Evolutionary conservation across 305 asterid genomes (phyloP).

Genomic region (Fraxinus latifolia): DNA sequence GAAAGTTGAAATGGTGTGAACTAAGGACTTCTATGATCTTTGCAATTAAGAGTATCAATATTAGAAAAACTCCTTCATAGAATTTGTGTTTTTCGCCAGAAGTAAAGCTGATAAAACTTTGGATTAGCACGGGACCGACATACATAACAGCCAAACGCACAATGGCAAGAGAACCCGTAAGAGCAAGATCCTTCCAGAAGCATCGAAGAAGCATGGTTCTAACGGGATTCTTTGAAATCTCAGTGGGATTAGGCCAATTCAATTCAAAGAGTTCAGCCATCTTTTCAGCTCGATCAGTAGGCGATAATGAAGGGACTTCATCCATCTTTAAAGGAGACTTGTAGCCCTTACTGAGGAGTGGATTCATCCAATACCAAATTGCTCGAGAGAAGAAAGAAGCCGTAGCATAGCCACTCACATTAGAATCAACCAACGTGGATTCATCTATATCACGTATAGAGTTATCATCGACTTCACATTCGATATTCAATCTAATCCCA

Average conservation of each 20-base stretch:
- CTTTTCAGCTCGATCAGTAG: slow-evolving; percentile 38
- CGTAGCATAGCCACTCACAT: slow-evolving; percentile 48
- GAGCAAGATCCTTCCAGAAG: slow-evolving; percentile 53
- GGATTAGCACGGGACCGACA: slow-evolving; percentile 56
- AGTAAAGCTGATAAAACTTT: slow-evolving; percentile 45
- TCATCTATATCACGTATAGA: slow-evolving; percentile 18
- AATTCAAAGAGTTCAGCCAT: slow-evolving; percentile 39
- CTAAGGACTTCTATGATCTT: slow-evolving; percentile 50
- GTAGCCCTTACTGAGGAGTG: slow-evolving; percentile 52
- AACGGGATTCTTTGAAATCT: slow-evolving; percentile 45
- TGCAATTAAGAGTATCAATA: slow-evolving; percentile 37
- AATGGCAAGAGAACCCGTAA: slow-evolving; percentile 46
- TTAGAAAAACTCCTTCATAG: slow-evolving; percentile 39
- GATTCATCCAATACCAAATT: slow-evolving; percentile 63
- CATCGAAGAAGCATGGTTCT: slow-evolving; percentile 41
- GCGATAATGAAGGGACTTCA: slow-evolving; percentile 59
- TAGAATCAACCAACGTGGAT: slow-evolving; percentile 18
- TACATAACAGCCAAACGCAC: slow-evolving; percentile 45
- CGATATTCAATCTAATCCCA: slow-evolving; percentile 20
- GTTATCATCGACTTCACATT: slow-evolving; percentile 15
- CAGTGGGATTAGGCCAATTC: slow-evolving; percentile 54
- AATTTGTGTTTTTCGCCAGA: slow-evolving; percentile 39
- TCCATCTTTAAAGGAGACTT: slow-evolving; percentile 42
- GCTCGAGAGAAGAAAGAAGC: slow-evolving; percentile 57
- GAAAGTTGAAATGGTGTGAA: slow-evolving; percentile 60